Evolutionary conservation across 1,139 yeast genomes (phyloP), one percentile per base, ranked within the genome.

Genomic region (Lodderomyces margitis): DNA sequence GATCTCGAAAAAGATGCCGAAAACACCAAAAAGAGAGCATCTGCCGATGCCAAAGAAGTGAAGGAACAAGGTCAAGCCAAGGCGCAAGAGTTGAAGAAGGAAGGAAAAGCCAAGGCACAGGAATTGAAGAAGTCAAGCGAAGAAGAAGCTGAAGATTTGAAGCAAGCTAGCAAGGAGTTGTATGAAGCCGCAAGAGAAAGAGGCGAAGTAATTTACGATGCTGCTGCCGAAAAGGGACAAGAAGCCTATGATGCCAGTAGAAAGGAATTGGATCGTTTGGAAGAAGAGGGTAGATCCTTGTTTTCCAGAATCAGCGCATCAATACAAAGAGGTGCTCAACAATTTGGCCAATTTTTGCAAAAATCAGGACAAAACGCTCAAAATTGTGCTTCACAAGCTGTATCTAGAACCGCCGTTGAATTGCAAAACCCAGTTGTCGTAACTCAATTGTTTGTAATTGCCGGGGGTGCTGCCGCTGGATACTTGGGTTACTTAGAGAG

Each of bases 401-500:
- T 49, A 14, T 45, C 49, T 6, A 45, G 48, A 37, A 40, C 53
- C 35, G 45, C 50, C n/a, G 58, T 58, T 39, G 82, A 78, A 56
- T 65, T 81, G 49, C 71, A 79, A 56, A 80, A 81, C 64, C 87
- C 87, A 1, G 84, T 77, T 12, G 83, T 81, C 39, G 62, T 77
- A 17, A 61, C 76, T 30, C 85, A 81, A 59, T 59, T 73, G 2
- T 64, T 78, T 34, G 70, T 79, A 38, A 74, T 78, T 23, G 57
- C 74, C n/a, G 69, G 77, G 38, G 76, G 78, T 7, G 57, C 71
- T 30, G 67, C 74, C 25, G 79, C 78, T 8, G 70, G 77, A 20
- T 67, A 76, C 52, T 63, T 66, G 46, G 80, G 75, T 17, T 76
- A 74, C 56, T 66, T 75, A 47, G 81, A 80, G 54, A 75, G 82